Percentiles rank a stretch among this genome's conserved stretches.
These are phyloP conservation scores for Calamus simplicifolius DNA, from an alignment of 176 grass and related monocot species.

Conservation along the genomic window DNA sequence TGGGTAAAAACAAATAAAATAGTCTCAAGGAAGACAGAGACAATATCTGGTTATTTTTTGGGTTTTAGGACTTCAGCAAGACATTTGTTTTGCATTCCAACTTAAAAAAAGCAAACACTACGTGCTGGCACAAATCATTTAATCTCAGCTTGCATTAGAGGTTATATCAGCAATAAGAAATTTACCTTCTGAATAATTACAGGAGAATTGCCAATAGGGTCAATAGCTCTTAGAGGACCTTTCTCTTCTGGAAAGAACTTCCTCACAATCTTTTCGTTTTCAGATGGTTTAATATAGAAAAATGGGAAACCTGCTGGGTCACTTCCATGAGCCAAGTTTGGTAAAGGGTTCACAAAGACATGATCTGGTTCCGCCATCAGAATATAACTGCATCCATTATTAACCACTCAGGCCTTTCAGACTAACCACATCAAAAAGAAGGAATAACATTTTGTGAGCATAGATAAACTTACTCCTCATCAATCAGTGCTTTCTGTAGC, in stretches of 20 bases:
- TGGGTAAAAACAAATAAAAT: constrained; percentile 6
- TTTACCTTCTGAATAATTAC: constrained; percentile 80
- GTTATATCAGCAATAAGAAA: no score
- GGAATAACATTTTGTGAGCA: no score
- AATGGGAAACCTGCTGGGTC: constrained; percentile 74
- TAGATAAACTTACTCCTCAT: constrained; percentile 61
- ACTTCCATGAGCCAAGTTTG: constrained; percentile 68
- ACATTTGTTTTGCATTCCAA: no score
- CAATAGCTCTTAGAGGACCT: constrained; percentile 67
- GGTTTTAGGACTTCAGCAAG: no score
- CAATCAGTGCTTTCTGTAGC: constrained; percentile 69
- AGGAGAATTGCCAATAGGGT: constrained; percentile 96
- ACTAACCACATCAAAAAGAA: no score
- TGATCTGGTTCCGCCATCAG: constrained; percentile 98
- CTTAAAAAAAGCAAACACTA: no score
- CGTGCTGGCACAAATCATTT: no score
- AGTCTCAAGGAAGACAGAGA: background rate
- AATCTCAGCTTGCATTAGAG: no score
- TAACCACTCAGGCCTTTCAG: no score
- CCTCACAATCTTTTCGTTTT: constrained; percentile 57
- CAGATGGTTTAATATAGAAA: constrained; percentile 86
- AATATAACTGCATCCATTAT: constrained; percentile 56
- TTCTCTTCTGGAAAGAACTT: constrained; percentile 65
- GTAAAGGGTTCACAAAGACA: constrained; percentile 91
- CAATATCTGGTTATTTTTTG: no score